Conservation (phyloP, 768 basidiomycete genomes). For the Vishniacozyma victoriae region DNA sequence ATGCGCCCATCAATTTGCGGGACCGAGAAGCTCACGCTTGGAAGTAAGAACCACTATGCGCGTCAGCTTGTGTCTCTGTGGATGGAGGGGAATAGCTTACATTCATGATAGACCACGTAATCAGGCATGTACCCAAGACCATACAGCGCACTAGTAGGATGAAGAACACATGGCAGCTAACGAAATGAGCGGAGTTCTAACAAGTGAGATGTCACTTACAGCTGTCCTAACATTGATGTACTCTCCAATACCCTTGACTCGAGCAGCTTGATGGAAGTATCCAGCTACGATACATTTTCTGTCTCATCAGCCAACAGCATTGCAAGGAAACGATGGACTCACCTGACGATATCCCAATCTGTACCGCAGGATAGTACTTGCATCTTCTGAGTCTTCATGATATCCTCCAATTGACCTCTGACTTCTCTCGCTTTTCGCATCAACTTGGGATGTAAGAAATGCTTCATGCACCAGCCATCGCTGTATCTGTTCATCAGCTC, state of each 20-base stretch:
- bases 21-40: slow-evolving; percentile 55
- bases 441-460: slow-evolving; percentile 94
- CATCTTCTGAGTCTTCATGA: slow-evolving; percentile 99
- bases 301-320: neutral
- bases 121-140: slow-evolving; percentile 95
- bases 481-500: slow-evolving; percentile 58
- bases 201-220: slow-evolving; percentile 27
- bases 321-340: slow-evolving; percentile 8
- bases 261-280: slow-evolving; percentile 97
- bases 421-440: slow-evolving; percentile 93
- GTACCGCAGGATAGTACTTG: slow-evolving; percentile 84
- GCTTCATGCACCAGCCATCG: slow-evolving; percentile 89
- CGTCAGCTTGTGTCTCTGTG: slow-evolving; percentile 12
- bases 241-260: slow-evolving; percentile 98
- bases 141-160: slow-evolving; percentile 93
- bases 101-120: slow-evolving; percentile 94
- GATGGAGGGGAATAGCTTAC: slow-evolving; percentile 19
- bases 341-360: slow-evolving; percentile 86
- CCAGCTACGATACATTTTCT: slow-evolving; percentile 97
- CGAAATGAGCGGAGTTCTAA: neutral
- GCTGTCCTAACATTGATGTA: slow-evolving; percentile 94
- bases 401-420: slow-evolving; percentile 89
- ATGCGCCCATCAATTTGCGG: too few species aligned
- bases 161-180: slow-evolving; percentile 78
- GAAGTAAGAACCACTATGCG: slow-evolving; percentile 71